Evolutionary conservation across 2,329 filamentous ascomycete species (phyloP).

Genomic region (Pseudogymnoascus destructans): DNA sequence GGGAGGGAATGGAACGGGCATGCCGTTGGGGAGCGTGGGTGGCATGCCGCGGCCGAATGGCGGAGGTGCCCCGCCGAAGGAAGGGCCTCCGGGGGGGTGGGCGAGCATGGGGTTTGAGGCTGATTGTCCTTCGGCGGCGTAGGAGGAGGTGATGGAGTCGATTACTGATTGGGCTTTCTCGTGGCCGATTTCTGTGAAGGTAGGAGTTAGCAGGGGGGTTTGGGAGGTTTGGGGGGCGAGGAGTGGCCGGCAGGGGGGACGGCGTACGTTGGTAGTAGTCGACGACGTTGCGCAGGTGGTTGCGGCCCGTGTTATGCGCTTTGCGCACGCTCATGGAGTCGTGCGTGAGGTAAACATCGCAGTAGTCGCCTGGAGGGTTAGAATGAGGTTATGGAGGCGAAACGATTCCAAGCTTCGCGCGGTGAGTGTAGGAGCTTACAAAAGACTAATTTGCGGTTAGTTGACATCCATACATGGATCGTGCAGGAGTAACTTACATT

Average conservation of each 20-base stretch:
- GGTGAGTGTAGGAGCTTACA: constrained; percentile 19
- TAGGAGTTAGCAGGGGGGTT: neutral
- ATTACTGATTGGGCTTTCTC: constrained; percentile 98
- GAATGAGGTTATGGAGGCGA: neutral
- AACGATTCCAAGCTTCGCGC: constrained; percentile 12
- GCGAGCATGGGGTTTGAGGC: constrained; percentile 73
- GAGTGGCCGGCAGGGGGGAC: neutral
- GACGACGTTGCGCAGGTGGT: constrained; percentile 93
- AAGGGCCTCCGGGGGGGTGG: constrained; percentile 42
- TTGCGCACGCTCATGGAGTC: constrained; percentile 99
- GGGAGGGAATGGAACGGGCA: constrained; percentile 25
- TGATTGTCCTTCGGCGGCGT: constrained; percentile 84
- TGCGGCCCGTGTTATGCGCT: constrained; percentile 91
- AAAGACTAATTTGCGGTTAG: constrained; percentile 21
- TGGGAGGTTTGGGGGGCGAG: neutral
- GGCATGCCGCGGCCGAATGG: constrained; percentile 34
- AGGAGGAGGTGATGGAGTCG: constrained; percentile 91
- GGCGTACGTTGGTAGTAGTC: constrained; percentile 88
- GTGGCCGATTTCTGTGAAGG: constrained; percentile 71
- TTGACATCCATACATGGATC: neutral
- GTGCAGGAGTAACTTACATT: constrained; percentile 50
- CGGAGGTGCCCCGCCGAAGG: constrained; percentile 31
- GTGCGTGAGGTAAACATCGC: constrained; percentile 99
- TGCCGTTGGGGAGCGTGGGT: constrained; percentile 23
- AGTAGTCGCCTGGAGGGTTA: constrained; percentile 63